phyloP scores from a whole-genome alignment of 768 basidiomycete genomes.

The Russula compacta region DNA sequence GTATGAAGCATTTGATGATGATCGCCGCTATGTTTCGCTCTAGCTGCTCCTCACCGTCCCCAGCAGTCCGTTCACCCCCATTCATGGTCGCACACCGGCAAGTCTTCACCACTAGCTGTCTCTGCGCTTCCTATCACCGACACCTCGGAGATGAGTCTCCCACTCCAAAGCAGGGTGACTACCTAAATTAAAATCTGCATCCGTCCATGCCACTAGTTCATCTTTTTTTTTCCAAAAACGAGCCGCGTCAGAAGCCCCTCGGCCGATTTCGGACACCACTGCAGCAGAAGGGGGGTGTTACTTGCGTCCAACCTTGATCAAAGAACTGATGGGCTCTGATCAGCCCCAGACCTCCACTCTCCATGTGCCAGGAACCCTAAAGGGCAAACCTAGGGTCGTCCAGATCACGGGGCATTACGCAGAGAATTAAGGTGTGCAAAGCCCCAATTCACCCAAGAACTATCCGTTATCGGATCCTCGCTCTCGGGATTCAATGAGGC shows the following conservation, averaged over 20 bases:
- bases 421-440: constrained; percentile 4
- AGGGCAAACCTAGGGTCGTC: neutral
- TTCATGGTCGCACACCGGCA: neutral
- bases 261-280: constrained; percentile 9
- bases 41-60: neutral
- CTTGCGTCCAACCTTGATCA: constrained; percentile 11
- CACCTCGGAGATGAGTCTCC: constrained; percentile 13
- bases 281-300: neutral
- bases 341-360: constrained; percentile 1
- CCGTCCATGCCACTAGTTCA: neutral
- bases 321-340: constrained; percentile 5
- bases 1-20: neutral
- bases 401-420: constrained; percentile 2
- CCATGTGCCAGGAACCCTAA: constrained; percentile 2
- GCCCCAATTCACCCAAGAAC: constrained; percentile 2
- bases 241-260: neutral
- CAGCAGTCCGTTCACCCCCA: neutral
- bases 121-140: neutral
- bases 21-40: constrained; percentile 13
- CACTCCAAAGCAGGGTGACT: neutral
- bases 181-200: constrained; percentile 12
- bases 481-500: neutral
- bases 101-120: constrained; percentile 1
- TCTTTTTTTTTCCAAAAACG: neutral
- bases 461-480: constrained; percentile 12